phyloP scores from a whole-genome alignment of 2,329 filamentous ascomycete genomes.

The Pseudopyrenochaeta lycopersici region DNA sequence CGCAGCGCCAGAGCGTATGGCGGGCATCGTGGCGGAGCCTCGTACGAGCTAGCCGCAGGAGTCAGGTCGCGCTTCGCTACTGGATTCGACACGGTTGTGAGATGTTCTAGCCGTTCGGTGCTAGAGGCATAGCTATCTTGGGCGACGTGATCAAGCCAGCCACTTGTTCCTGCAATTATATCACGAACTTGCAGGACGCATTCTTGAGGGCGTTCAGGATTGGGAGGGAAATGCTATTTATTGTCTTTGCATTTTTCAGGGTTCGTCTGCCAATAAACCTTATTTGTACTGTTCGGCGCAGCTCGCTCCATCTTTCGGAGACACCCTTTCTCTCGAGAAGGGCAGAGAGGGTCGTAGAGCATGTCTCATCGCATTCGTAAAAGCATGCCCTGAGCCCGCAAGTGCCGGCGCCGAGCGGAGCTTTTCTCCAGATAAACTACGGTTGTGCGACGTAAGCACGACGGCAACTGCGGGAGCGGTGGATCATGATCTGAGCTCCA shows the following conservation, averaged over 20 bases:
- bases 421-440: slow-evolving; percentile 3
- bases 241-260: no score
- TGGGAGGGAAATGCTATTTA: no score
- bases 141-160: no score
- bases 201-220: no score
- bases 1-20: no score
- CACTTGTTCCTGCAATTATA: no score
- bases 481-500: slow-evolving; percentile 2
- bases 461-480: slow-evolving; percentile 13
- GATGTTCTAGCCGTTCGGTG: neutral
- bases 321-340: no score
- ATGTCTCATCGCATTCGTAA: neutral
- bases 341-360: no score
- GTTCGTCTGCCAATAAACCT: neutral
- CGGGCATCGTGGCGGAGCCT: neutral
- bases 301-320: neutral
- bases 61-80: neutral
- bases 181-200: no score
- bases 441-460: slow-evolving; percentile 12
- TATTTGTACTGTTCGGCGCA: neutral
- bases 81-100: neutral
- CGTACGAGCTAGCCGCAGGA: neutral
- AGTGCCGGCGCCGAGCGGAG: slow-evolving; percentile 3
- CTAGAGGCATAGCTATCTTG: no score
- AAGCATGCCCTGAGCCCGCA: neutral